phyloP scores from a whole-genome alignment of 139 green algal species.

The Coelastrella sp. region DNA sequence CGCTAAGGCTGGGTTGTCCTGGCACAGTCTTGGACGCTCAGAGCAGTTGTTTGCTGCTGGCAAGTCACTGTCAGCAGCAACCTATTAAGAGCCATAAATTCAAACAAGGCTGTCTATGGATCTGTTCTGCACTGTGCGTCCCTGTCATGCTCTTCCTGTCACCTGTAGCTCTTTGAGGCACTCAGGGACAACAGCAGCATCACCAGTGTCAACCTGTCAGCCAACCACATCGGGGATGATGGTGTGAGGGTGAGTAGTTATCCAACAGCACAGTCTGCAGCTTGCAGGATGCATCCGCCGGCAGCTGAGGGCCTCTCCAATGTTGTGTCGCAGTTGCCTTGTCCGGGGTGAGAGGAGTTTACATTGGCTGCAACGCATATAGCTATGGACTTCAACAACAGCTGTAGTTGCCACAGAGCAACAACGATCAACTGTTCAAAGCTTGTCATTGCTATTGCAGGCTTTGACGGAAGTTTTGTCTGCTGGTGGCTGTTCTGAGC shows the following conservation, averaged over 20 bases:
- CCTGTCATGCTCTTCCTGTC: background rate
- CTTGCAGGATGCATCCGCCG: no score
- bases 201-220: conserved; percentile 69
- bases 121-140: background rate
- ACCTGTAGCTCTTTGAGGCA: conserved; percentile 63
- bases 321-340: no score
- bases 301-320: no score
- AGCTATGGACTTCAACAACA: background rate
- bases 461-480: conserved; percentile 52
- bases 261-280: background rate
- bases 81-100: background rate
- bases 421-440: background rate
- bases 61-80: background rate
- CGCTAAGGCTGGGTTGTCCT: no score
- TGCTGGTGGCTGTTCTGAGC: conserved; percentile 54
- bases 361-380: background rate
- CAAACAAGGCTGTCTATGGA: background rate
- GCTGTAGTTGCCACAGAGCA: background rate
- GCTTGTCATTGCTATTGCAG: conserved; percentile 12
- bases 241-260: conserved; percentile 57
- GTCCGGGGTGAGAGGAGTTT: background rate
- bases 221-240: conserved; percentile 71
- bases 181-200: conserved; percentile 66
- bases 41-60: no score
- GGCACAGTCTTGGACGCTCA: no score